Base-by-base conservation (phyloP, 495 filamentous ascomycete species). In the Emericellopsis terricola region DNA sequence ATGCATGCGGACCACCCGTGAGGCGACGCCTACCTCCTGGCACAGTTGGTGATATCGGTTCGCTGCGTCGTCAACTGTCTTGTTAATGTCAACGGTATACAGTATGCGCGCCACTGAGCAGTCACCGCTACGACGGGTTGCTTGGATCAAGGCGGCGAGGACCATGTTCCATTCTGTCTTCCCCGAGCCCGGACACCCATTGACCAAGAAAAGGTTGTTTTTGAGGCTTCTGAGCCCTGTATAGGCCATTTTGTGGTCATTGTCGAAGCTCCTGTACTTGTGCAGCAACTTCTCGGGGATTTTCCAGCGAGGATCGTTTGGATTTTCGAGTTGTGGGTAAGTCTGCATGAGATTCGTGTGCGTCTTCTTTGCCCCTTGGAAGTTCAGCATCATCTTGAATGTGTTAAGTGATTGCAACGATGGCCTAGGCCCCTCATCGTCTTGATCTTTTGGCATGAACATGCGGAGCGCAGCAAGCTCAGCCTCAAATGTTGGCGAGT, bases 31-130 rank as follows among this genome's bases (percentile, higher is more conserved):
- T 13, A 48, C 28, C 42, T 37, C 29, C 41, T 43, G 11, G 48
- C 35, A 32, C 42, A 39, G 16, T 39, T 48, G n/a, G 19, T 35
- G 13, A 19, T 37, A n/a, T 14, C 32, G 17, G 19, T 37, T 23
- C 5, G 35, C 35, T 6, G 28, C 19, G 18, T 37, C 35, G 18
- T 29, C 37, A 29, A 44, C 40, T 1, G 20, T 21, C 21, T 44
- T 45, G 11, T 43, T 41, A 31, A 53, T 46, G 19, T 53, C 50
- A 13, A 53, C 20, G 1, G 50, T 29, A 29, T 41, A 50, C 5
- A 53, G 38, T 26, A 48, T 38, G 14, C n/a, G n/a, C n/a, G n/a
- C n/a, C n/a, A n/a, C n/a, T n/a, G n/a, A n/a, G n/a, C n/a, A n/a
- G n/a, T n/a, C n/a, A n/a, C n/a, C 4, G 15, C 18, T 34, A 17